These are phyloP conservation scores for Globisporangium carolinianum DNA, from an alignment of 352 stramenopile genomes.

Conservation along the genomic window DNA sequence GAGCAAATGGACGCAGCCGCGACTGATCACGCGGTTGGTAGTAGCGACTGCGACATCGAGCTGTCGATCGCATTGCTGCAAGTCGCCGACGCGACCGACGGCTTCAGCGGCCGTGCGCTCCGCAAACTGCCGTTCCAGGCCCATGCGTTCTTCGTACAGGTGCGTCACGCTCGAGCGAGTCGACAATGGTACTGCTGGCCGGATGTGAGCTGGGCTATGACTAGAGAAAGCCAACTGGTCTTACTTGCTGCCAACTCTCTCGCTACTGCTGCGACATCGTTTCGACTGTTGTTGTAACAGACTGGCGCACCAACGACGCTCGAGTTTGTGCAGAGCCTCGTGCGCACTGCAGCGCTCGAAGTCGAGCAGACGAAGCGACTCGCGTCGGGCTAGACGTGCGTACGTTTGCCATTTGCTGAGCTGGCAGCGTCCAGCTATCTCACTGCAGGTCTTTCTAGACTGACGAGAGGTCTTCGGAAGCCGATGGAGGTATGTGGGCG, in stretches of 20 bases:
- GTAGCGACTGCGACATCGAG: conserved; percentile 12
- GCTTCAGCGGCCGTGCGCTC: conserved; percentile 66
- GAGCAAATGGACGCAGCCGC: conserved; percentile 28
- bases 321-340: conserved; percentile 22
- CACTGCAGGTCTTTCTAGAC: too few relatives aligned
- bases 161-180: conserved; percentile 9
- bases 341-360: conserved; percentile 23
- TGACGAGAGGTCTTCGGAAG: too few relatives aligned
- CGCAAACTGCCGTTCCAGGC: conserved; percentile 85
- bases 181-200: too few relatives aligned
- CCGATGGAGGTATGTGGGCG: too few relatives aligned
- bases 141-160: conserved; percentile 62
- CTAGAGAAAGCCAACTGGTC: too few relatives aligned
- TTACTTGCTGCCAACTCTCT: not conserved
- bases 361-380: conserved; percentile 23
- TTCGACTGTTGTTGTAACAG: conserved; percentile 4
- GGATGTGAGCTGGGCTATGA: not conserved
- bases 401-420: too few relatives aligned
- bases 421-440: too few relatives aligned
- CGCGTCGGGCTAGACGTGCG: not conserved
- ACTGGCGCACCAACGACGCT: conserved; percentile 10
- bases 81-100: conserved; percentile 42
- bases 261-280: not conserved
- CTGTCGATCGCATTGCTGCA: conserved; percentile 29
- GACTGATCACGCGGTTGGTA: not conserved